Evolutionary conservation across 108 stramenopile species (phyloP).

Genomic region (Discostella stelligeroides): DNA sequence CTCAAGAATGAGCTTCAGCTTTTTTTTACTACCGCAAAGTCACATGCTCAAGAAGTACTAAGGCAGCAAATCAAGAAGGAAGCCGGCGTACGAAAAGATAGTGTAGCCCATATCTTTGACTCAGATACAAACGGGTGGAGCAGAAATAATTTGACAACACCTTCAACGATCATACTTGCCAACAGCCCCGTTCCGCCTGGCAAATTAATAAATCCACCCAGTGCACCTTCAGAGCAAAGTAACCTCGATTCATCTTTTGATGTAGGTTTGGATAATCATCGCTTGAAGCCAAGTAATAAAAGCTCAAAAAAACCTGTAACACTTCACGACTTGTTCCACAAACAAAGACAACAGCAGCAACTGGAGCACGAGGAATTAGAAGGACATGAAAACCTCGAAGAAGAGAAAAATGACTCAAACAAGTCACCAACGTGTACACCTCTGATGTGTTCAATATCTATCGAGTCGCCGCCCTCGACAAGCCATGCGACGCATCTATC

Average conservation of each 20-base stretch:
- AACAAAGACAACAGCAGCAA: neutral
- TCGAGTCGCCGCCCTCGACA: neutral
- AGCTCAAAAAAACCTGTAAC: conserved; percentile 6
- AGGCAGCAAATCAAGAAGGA: conserved; percentile 38
- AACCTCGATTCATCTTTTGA: neutral
- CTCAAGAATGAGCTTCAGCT: conserved; percentile 47
- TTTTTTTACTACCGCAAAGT: conserved; percentile 59
- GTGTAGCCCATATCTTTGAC: conserved; percentile 7
- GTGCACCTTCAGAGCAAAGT: conserved; percentile 7
- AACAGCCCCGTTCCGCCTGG: conserved; percentile 2
- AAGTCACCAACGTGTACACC: neutral
- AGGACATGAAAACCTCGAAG: conserved; percentile 1
- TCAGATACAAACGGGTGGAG: conserved; percentile 1
- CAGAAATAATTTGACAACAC: neutral
- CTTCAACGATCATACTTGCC: neutral
- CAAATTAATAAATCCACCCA: neutral
- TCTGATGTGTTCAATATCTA: conserved; percentile 1
- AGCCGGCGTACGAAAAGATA: neutral
- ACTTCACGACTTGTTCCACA: conserved; percentile 26
- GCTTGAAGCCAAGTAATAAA: neutral
- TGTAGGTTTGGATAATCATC: neutral
- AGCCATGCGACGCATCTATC: no score
- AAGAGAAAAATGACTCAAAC: neutral
- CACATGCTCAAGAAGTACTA: conserved; percentile 38
- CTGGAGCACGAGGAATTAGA: conserved; percentile 15